Percentiles rank a stretch among this genome's conserved stretches.
Conservation (phyloP, 306 rosid genomes). For the cucumber (Cucumis sativus) region Cucumber_9930_V3 NC_026657.2:31184001-31184500, state of each 20-base stretch:
- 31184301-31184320: not conserved
- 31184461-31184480: no score
- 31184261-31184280: not conserved
- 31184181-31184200: not conserved
- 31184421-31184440: not conserved
- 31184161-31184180: not conserved
- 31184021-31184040: constrained; percentile 2
- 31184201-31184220: not conserved
- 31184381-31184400: not conserved
- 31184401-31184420: no score
- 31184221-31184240: not conserved
- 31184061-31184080: not conserved
- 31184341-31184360: not conserved
- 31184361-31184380: not conserved
- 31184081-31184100: not conserved
- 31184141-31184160: not conserved
- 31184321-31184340: not conserved
- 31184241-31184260: not conserved
- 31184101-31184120: not conserved
- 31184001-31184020: constrained; percentile 45
- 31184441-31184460: no score
- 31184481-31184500: no score
- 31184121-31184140: not conserved
- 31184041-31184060: not conserved
- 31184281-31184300: not conserved